These are phyloP conservation scores for Ustilaginoidea virens DNA, from an alignment of 2,329 filamentous ascomycete genomes.

Conservation along the genomic window DNA sequence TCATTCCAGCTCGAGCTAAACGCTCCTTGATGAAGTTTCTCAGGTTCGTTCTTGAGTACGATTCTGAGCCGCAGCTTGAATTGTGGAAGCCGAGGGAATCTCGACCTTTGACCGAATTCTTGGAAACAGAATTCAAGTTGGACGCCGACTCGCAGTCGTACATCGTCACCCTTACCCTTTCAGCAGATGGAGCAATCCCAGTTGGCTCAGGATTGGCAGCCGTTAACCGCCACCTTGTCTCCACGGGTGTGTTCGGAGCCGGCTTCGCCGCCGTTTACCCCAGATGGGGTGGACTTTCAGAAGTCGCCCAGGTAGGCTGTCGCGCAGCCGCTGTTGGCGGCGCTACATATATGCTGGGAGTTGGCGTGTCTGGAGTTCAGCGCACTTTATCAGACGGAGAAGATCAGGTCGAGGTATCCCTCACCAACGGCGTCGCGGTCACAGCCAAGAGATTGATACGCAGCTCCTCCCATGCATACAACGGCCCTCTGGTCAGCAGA, in stretches of 20 bases:
- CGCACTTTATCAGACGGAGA: conserved; percentile 8
- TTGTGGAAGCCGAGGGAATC: conserved; percentile 43
- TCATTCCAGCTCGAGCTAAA: conserved; percentile 67
- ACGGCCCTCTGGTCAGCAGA: conserved; percentile 31
- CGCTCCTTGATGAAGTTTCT: conserved; percentile 85
- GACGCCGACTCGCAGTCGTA: conserved; percentile 51
- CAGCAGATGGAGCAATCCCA: conserved; percentile 45
- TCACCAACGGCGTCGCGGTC: conserved; percentile 43
- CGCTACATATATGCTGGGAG: conserved; percentile 73
- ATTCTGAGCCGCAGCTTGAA: conserved; percentile 37
- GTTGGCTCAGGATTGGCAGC: conserved; percentile 52
- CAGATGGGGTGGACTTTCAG: conserved; percentile 83
- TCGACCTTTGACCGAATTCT: conserved; percentile 40
- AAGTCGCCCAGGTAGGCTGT: conserved; percentile 83
- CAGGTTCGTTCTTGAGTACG: conserved; percentile 66
- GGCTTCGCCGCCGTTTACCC: conserved; percentile 82
- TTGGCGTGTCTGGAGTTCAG: conserved; percentile 35
- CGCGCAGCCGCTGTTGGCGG: conserved; percentile 84
- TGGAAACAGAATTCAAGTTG: conserved; percentile 47
- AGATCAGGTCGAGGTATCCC: conserved; percentile 25
- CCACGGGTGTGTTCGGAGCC: conserved; percentile 74
- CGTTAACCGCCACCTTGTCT: conserved; percentile 67
- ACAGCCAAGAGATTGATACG: conserved; percentile 38
- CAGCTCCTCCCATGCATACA: conserved; percentile 10
- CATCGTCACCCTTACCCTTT: conserved; percentile 55